These are phyloP conservation scores for Psilocybe cyanescens DNA, from an alignment of 768 basidiomycete species.

Conservation along the genomic window DNA sequence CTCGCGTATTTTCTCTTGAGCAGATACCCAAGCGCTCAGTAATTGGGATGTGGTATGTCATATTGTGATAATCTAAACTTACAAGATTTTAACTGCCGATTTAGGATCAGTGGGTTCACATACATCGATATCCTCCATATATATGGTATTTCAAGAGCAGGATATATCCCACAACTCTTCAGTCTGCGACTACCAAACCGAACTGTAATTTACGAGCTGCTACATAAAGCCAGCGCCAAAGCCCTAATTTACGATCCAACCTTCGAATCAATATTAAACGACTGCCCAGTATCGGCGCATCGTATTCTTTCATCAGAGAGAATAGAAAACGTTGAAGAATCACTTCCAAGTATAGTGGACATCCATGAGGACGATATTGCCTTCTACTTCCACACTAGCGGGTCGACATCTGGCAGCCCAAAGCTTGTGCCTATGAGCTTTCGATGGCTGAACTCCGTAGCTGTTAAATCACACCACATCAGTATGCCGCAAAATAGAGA, in stretches of 20 bases:
- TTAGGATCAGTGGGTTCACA: conserved; percentile 74
- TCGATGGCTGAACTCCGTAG: conserved; percentile 64
- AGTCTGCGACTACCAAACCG: conserved; percentile 79
- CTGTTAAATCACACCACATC: conserved; percentile 61
- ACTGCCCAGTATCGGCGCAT: conserved; percentile 55
- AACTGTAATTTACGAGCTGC: conserved; percentile 69
- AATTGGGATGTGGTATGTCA: conserved; percentile 70
- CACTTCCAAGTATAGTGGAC: conserved; percentile 47
- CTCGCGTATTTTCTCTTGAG: conserved; percentile 44
- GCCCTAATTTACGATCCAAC: conserved; percentile 69
- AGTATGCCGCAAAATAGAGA: conserved; percentile 49
- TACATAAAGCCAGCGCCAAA: conserved; percentile 61
- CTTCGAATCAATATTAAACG: conserved; percentile 45
- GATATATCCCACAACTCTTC: conserved; percentile 79
- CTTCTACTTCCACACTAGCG: conserved; percentile 81
- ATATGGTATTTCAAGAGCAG: conserved; percentile 75
- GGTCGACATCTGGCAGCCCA: conserved; percentile 83
- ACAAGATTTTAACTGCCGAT: conserved; percentile 17
- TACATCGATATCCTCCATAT: conserved; percentile 75
- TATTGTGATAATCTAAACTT: conserved; percentile 6
- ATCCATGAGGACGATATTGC: conserved; percentile 45
- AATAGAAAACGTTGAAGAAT: conserved; percentile 37
- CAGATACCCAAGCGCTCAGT: conserved; percentile 60
- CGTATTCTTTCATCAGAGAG: conserved; percentile 43
- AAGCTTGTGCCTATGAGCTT: conserved; percentile 77